Conservation (phyloP, 1,284 basidiomycete genomes). For the Naganishia albida region DNA sequence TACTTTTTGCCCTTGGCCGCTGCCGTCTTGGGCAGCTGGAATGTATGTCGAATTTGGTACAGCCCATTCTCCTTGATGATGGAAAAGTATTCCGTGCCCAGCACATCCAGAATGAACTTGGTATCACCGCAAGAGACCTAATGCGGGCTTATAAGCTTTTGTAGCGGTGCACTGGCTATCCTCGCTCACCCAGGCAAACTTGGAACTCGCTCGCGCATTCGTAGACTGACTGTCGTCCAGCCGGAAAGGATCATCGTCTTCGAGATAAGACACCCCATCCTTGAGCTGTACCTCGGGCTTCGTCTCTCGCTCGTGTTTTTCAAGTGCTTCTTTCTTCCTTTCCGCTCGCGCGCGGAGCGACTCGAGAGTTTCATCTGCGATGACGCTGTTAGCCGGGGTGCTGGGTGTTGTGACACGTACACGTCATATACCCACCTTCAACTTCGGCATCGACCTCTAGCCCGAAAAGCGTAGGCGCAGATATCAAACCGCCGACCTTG, state of each 20-base stretch:
- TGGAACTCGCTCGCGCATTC: slow-evolving; percentile 60
- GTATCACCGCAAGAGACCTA: slow-evolving; percentile 83
- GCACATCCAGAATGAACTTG: slow-evolving; percentile 74
- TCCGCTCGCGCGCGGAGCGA: slow-evolving; percentile 13
- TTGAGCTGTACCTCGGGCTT: slow-evolving; percentile 35
- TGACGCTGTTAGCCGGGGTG: background rate
- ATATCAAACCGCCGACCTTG: slow-evolving; percentile 72
- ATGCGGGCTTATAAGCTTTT: slow-evolving; percentile 55
- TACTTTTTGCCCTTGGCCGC: slow-evolving; percentile 14
- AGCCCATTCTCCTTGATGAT: slow-evolving; percentile 57
- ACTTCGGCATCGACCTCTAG: slow-evolving; percentile 65
- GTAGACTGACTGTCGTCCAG: slow-evolving; percentile 42
- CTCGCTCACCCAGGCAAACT: slow-evolving; percentile 55
- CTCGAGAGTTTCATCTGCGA: slow-evolving; percentile 42
- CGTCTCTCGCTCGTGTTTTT: slow-evolving; percentile 29
- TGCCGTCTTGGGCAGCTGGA: slow-evolving; percentile 36
- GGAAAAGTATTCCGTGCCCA: slow-evolving; percentile 67
- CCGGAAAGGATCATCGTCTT: slow-evolving; percentile 75
- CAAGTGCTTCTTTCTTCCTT: slow-evolving; percentile 1
- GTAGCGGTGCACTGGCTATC: background rate
- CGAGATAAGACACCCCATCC: slow-evolving; percentile 67
- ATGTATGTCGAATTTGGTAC: slow-evolving; percentile 39
- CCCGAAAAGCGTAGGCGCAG: slow-evolving; percentile 82
- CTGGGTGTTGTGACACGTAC: no score
- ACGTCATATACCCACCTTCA: background rate